Percentiles rank a stretch among this genome's conserved stretches.
These are phyloP conservation scores for Phytophthora quininea DNA, from an alignment of 352 stramenopile species.

Conservation along the genomic window DNA sequence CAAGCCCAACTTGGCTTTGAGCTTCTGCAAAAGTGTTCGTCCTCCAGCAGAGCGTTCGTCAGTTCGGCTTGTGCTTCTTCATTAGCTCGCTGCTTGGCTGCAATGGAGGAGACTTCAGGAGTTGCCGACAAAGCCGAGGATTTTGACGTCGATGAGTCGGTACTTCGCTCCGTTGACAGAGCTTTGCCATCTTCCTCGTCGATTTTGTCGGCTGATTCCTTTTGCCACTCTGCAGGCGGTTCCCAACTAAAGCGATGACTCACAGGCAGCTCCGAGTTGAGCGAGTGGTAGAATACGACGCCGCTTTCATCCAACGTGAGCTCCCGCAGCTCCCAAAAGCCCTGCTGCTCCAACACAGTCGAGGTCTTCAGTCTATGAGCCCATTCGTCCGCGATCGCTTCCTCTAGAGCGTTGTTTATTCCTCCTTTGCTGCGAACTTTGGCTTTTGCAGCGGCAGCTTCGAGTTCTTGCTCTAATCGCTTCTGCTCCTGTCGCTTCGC, in stretches of 20 bases:
- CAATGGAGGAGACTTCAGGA: conserved; percentile 9
- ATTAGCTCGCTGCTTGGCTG: conserved; percentile 35
- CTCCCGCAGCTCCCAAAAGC: conserved; percentile 67
- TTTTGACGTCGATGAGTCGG: conserved; percentile 17
- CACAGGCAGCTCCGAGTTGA: conserved; percentile 54
- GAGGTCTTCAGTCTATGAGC: conserved; percentile 48
- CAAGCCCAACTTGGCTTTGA: conserved; percentile 70
- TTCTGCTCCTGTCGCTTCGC: conserved; percentile 71
- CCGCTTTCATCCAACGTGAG: conserved; percentile 49
- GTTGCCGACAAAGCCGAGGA: conserved; percentile 9
- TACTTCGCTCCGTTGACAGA: conserved; percentile 15
- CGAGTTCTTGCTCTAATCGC: conserved; percentile 58
- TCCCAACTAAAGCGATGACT: conserved; percentile 57
- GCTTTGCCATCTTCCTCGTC: conserved; percentile 14
- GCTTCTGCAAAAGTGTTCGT: conserved; percentile 60
- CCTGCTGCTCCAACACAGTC: conserved; percentile 49
- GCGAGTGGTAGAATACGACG: conserved; percentile 73
- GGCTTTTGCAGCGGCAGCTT: conserved; percentile 37
- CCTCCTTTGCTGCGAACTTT: conserved; percentile 31
- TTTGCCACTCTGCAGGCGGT: conserved; percentile 43
- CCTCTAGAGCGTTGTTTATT: conserved; percentile 13
- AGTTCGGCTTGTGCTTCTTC: conserved; percentile 36
- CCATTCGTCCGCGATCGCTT: conserved; percentile 51
- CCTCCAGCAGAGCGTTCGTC: conserved; percentile 46
- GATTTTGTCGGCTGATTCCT: conserved; percentile 17